A percentile compares a stretch with the other conserved stretches of the same genome.
These are phyloP conservation scores for Perkinsus chesapeaki DNA, from an alignment of 169 alveolate species.

Conservation along the genomic window DNA sequence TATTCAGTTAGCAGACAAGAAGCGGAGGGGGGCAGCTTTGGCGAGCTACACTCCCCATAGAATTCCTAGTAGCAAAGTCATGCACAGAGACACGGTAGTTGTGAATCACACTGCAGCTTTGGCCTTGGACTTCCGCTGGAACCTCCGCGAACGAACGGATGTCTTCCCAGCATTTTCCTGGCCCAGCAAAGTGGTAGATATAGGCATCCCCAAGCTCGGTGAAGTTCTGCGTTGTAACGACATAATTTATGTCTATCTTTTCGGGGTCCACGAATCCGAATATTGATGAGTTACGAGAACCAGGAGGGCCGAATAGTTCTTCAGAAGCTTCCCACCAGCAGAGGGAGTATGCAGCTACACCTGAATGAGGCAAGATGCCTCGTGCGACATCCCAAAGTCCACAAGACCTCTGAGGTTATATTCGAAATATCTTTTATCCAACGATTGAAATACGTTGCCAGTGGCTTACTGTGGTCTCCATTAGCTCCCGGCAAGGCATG, in stretches of 20 bases:
- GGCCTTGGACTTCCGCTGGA: not conserved
- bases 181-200: slow-evolving; percentile 9
- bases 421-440: too few species aligned
- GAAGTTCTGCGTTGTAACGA: not conserved
- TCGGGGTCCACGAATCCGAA: not conserved
- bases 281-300: not conserved
- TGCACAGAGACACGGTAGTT: not conserved
- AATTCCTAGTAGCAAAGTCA: not conserved
- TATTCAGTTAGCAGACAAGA: slow-evolving; percentile 1
- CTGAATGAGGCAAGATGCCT: not conserved
- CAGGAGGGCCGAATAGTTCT: slow-evolving; percentile 2
- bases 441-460: not conserved
- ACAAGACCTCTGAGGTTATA: too few species aligned
- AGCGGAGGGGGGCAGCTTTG: slow-evolving; percentile 9
- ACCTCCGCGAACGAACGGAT: not conserved
- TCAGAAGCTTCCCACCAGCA: slow-evolving; percentile 8
- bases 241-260: not conserved
- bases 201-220: not conserved
- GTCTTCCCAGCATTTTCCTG: slow-evolving; percentile 4
- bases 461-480: not conserved
- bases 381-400: too few species aligned
- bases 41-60: not conserved
- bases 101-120: not conserved
- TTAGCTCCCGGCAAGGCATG: not conserved
- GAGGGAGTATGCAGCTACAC: slow-evolving; percentile 2